Percentiles rank a stretch among this genome's conserved stretches.
Evolutionary conservation across 345 rosid genomes (phyloP).

Genomic region (Rhodomyrtus tomentosa): DNA sequence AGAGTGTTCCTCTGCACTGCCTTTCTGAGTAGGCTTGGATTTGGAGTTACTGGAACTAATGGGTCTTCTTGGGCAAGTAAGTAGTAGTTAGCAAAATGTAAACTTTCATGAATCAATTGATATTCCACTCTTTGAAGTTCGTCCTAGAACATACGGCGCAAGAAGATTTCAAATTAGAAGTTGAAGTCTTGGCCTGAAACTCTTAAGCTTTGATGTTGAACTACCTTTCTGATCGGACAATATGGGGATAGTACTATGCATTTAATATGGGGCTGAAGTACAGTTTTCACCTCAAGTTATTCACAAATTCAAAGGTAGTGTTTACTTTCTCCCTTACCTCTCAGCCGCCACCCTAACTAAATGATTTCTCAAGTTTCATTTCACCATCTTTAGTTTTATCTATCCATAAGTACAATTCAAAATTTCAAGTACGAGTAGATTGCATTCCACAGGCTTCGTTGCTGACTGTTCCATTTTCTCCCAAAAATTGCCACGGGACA

Average conservation of each 20-base stretch:
- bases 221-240: background rate
- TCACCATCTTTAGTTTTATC: background rate
- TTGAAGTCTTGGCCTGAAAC: background rate
- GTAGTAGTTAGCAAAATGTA: background rate
- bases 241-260: background rate
- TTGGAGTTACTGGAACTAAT: background rate
- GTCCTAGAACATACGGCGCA: background rate
- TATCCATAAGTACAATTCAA: background rate
- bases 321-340: background rate
- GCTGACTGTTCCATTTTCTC: background rate
- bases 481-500: background rate
- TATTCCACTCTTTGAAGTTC: background rate
- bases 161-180: background rate
- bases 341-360: background rate
- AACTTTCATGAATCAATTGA: background rate
- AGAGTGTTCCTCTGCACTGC: background rate
- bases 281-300: background rate
- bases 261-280: background rate
- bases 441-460: background rate
- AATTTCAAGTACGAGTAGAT: background rate
- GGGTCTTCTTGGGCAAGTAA: background rate
- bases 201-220: background rate
- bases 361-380: background rate
- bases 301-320: background rate
- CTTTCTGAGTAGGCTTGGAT: background rate